phyloP scores from a whole-genome alignment of 2,329 filamentous ascomycete genomes.

The Pleoardoris graminearum region DNA sequence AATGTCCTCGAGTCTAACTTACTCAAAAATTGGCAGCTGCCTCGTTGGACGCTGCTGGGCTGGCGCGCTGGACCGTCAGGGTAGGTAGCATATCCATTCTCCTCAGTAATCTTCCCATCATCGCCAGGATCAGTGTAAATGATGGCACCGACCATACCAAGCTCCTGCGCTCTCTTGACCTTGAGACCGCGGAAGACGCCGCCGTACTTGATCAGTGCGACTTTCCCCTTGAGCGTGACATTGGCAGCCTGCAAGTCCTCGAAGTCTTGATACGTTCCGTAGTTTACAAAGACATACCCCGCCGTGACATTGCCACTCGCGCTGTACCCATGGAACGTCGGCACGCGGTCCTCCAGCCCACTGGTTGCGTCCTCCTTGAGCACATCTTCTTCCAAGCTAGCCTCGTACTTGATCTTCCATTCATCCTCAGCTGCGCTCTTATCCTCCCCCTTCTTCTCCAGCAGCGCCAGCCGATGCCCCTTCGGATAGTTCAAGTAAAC shows the following conservation, averaged over 20 bases:
- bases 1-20: constrained; percentile 15
- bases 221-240: constrained; percentile 77
- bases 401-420: constrained; percentile 74
- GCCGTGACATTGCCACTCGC: constrained; percentile 90
- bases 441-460: constrained; percentile 55
- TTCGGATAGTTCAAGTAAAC: constrained; percentile 57
- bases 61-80: constrained; percentile 85
- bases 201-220: constrained; percentile 85
- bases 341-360: constrained; percentile 70
- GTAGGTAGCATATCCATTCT: constrained; percentile 77
- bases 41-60: constrained; percentile 86
- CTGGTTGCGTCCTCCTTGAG: constrained; percentile 82
- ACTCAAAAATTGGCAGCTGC: constrained; percentile 70
- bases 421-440: constrained; percentile 19
- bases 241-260: constrained; percentile 78
- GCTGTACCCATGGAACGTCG: constrained; percentile 94
- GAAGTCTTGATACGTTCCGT: constrained; percentile 83
- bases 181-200: constrained; percentile 87
- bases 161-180: constrained; percentile 86
- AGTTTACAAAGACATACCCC: constrained; percentile 86
- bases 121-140: constrained; percentile 90
- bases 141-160: constrained; percentile 83
- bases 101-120: constrained; percentile 78
- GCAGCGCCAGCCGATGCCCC: constrained; percentile 51
- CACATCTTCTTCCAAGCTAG: constrained; percentile 80